Base-by-base conservation (phyloP, 208 protist species). In the Herpetomonas samuelpessoai region DNA sequence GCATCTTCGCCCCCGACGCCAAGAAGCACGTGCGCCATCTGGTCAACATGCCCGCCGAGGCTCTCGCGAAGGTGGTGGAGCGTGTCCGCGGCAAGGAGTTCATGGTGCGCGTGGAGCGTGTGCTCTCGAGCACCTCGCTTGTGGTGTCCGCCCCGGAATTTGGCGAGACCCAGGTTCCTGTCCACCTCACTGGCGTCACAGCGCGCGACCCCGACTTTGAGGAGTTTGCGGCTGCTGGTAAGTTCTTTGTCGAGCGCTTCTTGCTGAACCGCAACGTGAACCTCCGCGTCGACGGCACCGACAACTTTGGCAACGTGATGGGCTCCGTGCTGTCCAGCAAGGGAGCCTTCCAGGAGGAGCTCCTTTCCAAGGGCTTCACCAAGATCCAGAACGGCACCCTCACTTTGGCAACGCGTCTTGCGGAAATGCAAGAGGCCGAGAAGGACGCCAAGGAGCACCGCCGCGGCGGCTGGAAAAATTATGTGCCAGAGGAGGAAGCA, bases 211-310 rank as follows among this genome's bases (percentile, higher is more conserved):
- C 76, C 22, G 75, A 76, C 30, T 45, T 60, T 46, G 62, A 73
- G 49, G 67, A 63, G 31, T n/a, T 79, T 14, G 62, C 76, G 19
- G 55, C 69, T 51, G 58, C 74, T 25, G 76, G 76, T 21, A 88
- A 86, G 60, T 83, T 91, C 58, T 79, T 88, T 52, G 72, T 78
- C 12, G 88, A 97, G 68, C 72, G 78, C 0, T 79, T 86, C 39
- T 62, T 97, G 50, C 74, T 90, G 29, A 84, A 97, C 68, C 85
- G 88, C 50, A 91, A 85, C 47, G 85, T 97, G 6, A 87, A 76
- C 19, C 67, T 93, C 22, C 68, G 60, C 41, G 83, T 93, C 65
- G 86, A 93, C 45, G 89, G 87, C 22, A 46, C 84, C 1, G 86
- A 94, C 72, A 62, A 53, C 51, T 90, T 82, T 68, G 79, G 81